Evolutionary conservation across 2,329 filamentous ascomycete genomes (phyloP).

Genomic region (Aspergillus udagawae): DNA sequence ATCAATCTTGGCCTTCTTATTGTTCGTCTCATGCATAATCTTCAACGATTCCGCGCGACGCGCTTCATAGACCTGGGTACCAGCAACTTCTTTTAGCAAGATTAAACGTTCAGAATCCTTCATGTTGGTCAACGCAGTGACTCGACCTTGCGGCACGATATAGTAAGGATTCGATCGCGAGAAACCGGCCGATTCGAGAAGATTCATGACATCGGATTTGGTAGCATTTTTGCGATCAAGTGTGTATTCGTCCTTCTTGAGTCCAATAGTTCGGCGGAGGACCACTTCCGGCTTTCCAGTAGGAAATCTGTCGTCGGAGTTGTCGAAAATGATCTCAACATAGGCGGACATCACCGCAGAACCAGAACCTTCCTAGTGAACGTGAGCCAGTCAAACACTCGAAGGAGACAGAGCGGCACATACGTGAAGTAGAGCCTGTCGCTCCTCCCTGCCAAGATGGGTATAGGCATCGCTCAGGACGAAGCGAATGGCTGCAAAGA

Average conservation of each 20-base stretch:
- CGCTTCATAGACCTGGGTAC: slow-evolving; percentile 94
- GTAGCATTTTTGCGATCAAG: slow-evolving; percentile 95
- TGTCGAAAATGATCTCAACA: slow-evolving; percentile 98
- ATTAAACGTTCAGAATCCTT: slow-evolving; percentile 89
- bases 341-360: slow-evolving; percentile 99
- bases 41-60: slow-evolving; percentile 87
- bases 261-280: slow-evolving; percentile 86
- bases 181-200: slow-evolving; percentile 93
- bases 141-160: slow-evolving; percentile 94
- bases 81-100: slow-evolving; percentile 94
- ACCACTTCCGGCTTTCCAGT: slow-evolving; percentile 89
- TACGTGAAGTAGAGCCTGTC: slow-evolving; percentile 85
- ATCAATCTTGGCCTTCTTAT: slow-evolving; percentile 91
- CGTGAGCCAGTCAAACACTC: slow-evolving; percentile 23
- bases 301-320: slow-evolving; percentile 90
- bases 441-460: slow-evolving; percentile 91
- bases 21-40: slow-evolving; percentile 95
- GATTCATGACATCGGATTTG: slow-evolving; percentile 88
- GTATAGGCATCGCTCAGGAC: slow-evolving; percentile 97
- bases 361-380: slow-evolving; percentile 74
- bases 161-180: slow-evolving; percentile 98
- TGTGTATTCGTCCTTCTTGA: slow-evolving; percentile 98
- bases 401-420: slow-evolving; percentile 12
- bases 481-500: slow-evolving; percentile 98
- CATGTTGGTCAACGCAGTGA: slow-evolving; percentile 97